Conservation (phyloP, 345 rosid species). For the Pseudoturritis turrita region DNA sequence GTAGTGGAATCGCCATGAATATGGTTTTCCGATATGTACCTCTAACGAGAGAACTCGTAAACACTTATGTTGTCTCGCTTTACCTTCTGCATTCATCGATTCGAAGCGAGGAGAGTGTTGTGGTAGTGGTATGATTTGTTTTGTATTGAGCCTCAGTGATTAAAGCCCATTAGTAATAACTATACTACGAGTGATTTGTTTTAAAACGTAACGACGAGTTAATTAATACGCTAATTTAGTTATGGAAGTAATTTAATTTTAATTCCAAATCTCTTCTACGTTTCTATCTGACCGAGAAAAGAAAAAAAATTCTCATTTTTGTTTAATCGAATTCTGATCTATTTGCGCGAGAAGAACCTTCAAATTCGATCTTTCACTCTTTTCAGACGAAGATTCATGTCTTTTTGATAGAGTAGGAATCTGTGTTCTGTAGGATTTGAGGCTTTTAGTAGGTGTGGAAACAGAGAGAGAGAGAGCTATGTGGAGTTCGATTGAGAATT, state of each 20-base stretch:
- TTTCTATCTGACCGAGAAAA: background rate
- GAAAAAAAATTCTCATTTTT: background rate
- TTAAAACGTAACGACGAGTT: slow-evolving; percentile 8
- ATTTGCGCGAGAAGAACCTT: background rate
- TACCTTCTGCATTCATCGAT: too few relatives aligned
- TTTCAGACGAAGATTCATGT: background rate
- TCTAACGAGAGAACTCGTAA: too few relatives aligned
- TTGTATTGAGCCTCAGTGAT: background rate
- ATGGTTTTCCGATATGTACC: too few relatives aligned
- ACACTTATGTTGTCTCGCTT: too few relatives aligned
- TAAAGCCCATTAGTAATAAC: background rate
- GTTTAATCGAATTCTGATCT: background rate
- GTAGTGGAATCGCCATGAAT: too few relatives aligned
- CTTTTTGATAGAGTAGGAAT: background rate
- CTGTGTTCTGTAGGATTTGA: background rate
- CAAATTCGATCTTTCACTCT: background rate
- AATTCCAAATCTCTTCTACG: background rate
- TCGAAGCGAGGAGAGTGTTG: too few relatives aligned
- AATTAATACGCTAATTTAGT: background rate
- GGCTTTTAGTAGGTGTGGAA: background rate
- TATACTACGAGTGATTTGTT: background rate
- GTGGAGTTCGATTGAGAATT: slow-evolving; percentile 72
- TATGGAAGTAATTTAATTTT: background rate
- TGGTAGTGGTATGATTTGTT: too few relatives aligned
- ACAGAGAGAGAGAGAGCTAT: slow-evolving; percentile 27